Percentiles rank a stretch among this genome's conserved stretches.
phyloP scores from a whole-genome alignment of 768 basidiomycete genomes.

The Serendipita sp. region DNA sequence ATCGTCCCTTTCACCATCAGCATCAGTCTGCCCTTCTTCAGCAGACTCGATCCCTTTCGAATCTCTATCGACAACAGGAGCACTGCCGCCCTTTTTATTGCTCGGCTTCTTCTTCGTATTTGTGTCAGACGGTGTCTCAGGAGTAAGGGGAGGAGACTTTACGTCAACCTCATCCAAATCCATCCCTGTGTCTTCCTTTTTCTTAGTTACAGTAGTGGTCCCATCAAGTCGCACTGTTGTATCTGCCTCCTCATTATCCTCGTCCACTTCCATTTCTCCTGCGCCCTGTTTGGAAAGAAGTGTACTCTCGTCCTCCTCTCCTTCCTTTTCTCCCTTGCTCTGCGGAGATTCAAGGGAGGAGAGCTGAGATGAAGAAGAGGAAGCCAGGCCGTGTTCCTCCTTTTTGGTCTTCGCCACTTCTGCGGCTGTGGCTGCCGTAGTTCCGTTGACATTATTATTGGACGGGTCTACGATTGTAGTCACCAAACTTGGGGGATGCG shows the following conservation, averaged over 20 bases:
- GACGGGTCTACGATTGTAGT: too few species aligned
- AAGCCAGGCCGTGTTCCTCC: background rate
- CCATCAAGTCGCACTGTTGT: background rate
- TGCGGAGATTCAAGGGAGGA: background rate
- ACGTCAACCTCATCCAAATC: background rate
- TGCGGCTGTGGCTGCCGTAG: too few species aligned
- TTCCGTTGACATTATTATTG: too few species aligned
- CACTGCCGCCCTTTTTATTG: background rate
- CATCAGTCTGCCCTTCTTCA: background rate
- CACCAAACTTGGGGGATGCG: background rate
- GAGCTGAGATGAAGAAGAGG: constrained; percentile 3
- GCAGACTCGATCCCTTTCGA: background rate
- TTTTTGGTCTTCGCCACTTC: too few species aligned
- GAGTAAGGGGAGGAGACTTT: background rate
- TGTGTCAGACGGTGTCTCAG: background rate
- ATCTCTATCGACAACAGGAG: too few species aligned
- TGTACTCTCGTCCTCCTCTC: too few species aligned
- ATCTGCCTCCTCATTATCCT: too few species aligned
- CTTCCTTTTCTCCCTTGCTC: too few species aligned
- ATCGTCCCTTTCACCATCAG: background rate
- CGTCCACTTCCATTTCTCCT: too few species aligned
- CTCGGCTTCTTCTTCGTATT: background rate
- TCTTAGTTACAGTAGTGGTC: background rate
- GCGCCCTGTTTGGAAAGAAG: too few species aligned
- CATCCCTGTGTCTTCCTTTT: background rate